Evolutionary conservation across 257 asterid species (phyloP).

Genomic region (Solanum lycopersicoides): DNA sequence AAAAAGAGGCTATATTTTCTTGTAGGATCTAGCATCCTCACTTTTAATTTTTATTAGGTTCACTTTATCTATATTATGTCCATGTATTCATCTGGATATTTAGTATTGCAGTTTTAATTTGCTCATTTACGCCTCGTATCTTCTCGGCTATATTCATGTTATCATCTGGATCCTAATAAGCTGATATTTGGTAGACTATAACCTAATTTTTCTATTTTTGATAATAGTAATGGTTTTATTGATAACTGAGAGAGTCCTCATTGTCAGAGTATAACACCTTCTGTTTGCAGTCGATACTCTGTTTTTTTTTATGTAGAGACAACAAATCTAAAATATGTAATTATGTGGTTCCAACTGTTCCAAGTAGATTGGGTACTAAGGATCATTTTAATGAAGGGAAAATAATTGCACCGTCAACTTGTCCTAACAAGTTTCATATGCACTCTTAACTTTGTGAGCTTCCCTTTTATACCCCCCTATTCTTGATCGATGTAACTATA

Average conservation of each 20-base stretch:
- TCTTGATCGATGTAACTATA: neutral
- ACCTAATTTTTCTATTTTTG: neutral
- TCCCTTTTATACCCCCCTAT: neutral
- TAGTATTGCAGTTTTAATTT: neutral
- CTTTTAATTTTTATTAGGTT: neutral
- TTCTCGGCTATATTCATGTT: neutral
- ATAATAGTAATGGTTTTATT: neutral
- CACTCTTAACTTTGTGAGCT: neutral
- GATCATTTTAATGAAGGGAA: neutral
- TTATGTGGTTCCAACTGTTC: neutral
- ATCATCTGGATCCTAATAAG: neutral
- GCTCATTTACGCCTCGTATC: neutral
- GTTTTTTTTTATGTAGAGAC: neutral
- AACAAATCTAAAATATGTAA: neutral
- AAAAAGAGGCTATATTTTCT: neutral
- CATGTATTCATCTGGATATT: neutral
- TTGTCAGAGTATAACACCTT: neutral
- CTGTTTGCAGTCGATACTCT: neutral
- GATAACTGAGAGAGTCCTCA: neutral
- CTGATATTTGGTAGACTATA: neutral
- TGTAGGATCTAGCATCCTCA: neutral
- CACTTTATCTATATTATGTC: neutral
- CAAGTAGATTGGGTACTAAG: neutral
- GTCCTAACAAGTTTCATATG: neutral
- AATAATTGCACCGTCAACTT: neutral